Conservation (phyloP, 2,329 filamentous ascomycete genomes). For the Onygenales sp. region DNA sequence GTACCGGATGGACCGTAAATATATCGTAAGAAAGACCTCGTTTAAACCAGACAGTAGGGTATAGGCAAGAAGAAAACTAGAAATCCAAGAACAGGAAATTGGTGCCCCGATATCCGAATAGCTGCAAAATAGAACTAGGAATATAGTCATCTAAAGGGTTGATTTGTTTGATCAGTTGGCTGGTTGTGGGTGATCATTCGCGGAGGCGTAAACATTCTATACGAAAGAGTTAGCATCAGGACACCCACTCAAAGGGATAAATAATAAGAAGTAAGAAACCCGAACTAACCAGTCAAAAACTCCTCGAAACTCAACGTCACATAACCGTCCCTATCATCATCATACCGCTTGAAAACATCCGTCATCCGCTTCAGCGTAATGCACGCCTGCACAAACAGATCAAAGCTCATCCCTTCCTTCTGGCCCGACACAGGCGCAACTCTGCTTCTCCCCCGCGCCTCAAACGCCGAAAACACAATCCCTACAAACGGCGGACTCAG, state of each 20-base stretch:
- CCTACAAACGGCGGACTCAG: conserved; percentile 75
- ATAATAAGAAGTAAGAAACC: background rate
- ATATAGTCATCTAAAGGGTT: too few relatives aligned
- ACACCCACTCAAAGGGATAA: background rate
- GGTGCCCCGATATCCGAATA: background rate
- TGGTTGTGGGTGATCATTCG: conserved; percentile 1
- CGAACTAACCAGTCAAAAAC: conserved; percentile 53
- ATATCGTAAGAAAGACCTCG: too few relatives aligned
- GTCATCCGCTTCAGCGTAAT: conserved; percentile 98
- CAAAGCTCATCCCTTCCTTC: conserved; percentile 70
- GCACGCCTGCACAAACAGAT: conserved; percentile 94
- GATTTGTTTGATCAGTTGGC: background rate
- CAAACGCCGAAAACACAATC: conserved; percentile 79
- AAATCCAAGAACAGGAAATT: too few relatives aligned
- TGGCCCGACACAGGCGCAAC: conserved; percentile 30
- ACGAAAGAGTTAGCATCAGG: background rate
- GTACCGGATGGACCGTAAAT: too few relatives aligned
- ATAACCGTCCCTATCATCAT: conserved; percentile 91
- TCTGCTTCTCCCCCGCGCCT: conserved; percentile 44
- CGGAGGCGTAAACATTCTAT: conserved; percentile 7
- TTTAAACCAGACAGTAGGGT: too few relatives aligned
- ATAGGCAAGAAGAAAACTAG: too few relatives aligned
- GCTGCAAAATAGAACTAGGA: too few relatives aligned
- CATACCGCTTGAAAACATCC: conserved; percentile 98
- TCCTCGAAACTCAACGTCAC: conserved; percentile 76